Evolutionary conservation across 192 early-diverging fungal genomes (phyloP).

Genomic region (Physocladia obscura): DNA sequence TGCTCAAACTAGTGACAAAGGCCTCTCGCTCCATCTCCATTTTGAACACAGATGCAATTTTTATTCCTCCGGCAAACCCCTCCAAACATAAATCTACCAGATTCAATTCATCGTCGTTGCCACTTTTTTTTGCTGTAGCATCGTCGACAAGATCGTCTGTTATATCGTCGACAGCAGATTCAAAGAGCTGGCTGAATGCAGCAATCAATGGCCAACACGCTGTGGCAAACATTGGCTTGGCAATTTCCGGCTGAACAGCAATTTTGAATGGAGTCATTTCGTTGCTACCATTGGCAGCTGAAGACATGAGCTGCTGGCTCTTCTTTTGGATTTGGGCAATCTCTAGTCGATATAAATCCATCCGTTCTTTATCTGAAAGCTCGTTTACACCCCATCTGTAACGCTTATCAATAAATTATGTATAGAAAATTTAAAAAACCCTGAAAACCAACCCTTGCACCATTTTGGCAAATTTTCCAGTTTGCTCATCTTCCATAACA

Average conservation of each 20-base stretch:
- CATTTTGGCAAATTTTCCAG: conserved; percentile 54
- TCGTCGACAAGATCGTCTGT: conserved; percentile 32
- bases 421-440: neutral
- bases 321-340: conserved; percentile 57
- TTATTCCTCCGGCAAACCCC: conserved; percentile 80
- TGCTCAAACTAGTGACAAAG: conserved; percentile 85
- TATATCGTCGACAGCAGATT: conserved; percentile 18
- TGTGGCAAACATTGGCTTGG: conserved; percentile 55
- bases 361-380: conserved; percentile 45
- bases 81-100: conserved; percentile 67
- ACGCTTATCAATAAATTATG: too few relatives aligned
- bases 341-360: conserved; percentile 56
- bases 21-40: conserved; percentile 88
- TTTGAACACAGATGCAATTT: conserved; percentile 77
- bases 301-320: conserved; percentile 46
- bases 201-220: conserved; percentile 62
- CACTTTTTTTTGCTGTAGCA: neutral
- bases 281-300: neutral
- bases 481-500: conserved; percentile 88
- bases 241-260: conserved; percentile 47
- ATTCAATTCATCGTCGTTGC: conserved; percentile 37
- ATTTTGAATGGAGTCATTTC: conserved; percentile 36
- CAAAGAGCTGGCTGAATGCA: conserved; percentile 55
- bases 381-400: conserved; percentile 45
- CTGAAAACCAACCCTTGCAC: conserved; percentile 41